phyloP scores from a whole-genome alignment of 148 eudicot genomes.

The Silene uniflora region DNA sequence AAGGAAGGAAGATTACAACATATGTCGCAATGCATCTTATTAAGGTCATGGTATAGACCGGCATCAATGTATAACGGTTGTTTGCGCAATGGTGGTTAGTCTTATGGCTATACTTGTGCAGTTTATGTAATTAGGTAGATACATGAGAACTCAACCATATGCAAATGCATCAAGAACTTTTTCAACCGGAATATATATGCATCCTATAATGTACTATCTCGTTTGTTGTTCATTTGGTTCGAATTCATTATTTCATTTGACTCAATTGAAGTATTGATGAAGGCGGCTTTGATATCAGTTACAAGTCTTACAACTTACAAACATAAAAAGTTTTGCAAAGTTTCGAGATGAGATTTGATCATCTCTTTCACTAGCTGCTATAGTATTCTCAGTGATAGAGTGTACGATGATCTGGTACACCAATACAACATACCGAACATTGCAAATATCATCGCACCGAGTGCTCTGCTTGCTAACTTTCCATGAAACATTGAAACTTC shows the following conservation, averaged over 20 bases:
- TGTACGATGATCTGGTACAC: too few relatives aligned
- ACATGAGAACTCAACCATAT: background rate
- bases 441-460: background rate
- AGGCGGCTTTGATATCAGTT: background rate
- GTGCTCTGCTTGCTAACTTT: too few relatives aligned
- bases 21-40: conserved; percentile 45
- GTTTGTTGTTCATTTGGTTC: too few relatives aligned
- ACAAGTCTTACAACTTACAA: too few relatives aligned
- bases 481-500: too few relatives aligned
- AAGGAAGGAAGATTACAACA: conserved; percentile 58
- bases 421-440: too few relatives aligned
- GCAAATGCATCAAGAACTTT: background rate
- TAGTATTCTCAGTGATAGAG: too few relatives aligned
- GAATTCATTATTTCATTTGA: too few relatives aligned
- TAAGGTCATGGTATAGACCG: conserved; percentile 46
- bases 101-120: conserved; percentile 32
- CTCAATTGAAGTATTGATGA: background rate
- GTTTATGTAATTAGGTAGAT: background rate
- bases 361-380: too few relatives aligned
- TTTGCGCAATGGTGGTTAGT: conserved; percentile 45
- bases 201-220: too few relatives aligned
- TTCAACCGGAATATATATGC: background rate
- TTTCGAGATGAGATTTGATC: too few relatives aligned
- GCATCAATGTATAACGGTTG: conserved; percentile 31
- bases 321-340: background rate